A percentile compares a stretch with the other conserved stretches of the same genome.
Evolutionary conservation across 108 stramenopile genomes (phyloP).

Genomic region (Conticribra guillardii): DNA sequence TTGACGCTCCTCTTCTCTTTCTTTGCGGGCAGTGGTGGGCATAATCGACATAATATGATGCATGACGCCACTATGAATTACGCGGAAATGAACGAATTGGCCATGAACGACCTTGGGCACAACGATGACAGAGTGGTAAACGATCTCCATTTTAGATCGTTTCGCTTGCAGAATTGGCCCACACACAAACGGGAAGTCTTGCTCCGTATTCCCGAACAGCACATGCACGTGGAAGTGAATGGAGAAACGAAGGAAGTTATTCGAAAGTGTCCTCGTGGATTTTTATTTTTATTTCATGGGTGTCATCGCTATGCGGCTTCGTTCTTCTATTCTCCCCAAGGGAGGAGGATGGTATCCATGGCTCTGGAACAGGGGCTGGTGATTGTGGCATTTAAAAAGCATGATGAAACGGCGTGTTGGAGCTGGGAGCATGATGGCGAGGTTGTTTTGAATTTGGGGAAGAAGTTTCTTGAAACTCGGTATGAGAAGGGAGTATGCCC

Average conservation of each 20-base stretch:
- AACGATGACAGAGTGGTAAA: conserved; percentile 4
- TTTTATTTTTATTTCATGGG: conserved; percentile 50
- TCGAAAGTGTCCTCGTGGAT: conserved; percentile 36
- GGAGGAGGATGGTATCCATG: conserved; percentile 22
- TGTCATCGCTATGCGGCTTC: conserved; percentile 39
- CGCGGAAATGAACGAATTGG: conserved; percentile 8
- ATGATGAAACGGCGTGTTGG: conserved; percentile 46
- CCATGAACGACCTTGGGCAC: background rate
- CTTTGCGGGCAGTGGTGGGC: conserved; percentile 24
- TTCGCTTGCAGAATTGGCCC: conserved; percentile 20
- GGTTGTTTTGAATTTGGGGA: conserved; percentile 20
- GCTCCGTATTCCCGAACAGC: conserved; percentile 18
- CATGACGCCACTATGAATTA: too few relatives aligned
- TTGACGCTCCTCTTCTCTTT: conserved; percentile 29
- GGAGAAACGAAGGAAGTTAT: conserved; percentile 18
- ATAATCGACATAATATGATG: too few relatives aligned
- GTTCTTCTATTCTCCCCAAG: conserved; percentile 53
- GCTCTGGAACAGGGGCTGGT: conserved; percentile 27
- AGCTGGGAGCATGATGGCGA: conserved; percentile 24
- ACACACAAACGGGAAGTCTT: conserved; percentile 27
- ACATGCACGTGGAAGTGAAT: conserved; percentile 2
- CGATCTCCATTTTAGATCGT: conserved; percentile 16
- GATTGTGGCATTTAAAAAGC: conserved; percentile 35
- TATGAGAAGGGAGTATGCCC: conserved; percentile 12
- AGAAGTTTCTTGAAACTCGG: conserved; percentile 28